Base-by-base conservation (phyloP, 2,329 filamentous ascomycete species). In the Coleophoma cylindrospora region DNA sequence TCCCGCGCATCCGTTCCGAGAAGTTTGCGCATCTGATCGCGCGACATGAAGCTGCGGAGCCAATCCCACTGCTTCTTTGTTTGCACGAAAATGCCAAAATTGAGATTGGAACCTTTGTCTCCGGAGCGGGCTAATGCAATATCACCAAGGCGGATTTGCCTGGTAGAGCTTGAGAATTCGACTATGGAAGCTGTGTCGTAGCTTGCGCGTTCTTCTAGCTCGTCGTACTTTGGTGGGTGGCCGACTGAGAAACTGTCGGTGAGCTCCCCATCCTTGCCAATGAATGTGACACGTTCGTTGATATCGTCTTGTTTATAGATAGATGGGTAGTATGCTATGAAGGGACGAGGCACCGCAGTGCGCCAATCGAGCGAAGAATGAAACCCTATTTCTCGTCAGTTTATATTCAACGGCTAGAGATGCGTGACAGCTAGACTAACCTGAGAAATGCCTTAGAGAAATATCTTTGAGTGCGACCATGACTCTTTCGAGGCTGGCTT, bases 51-150 rank as follows among this genome's bases (percentile, higher is more conserved):
- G 17, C 43, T 49, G 14, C 66, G 61, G 11, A 70, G 50, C 68
- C 67, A 70, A 7, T 68, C 61, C 52, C 64, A 74, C 50, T 71
- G 69, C 40, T 70, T 65, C 2, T 56, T 47, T 41, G 62, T 53
- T 1, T 64, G 67, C 3, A 72, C 69, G 52, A 68, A 75, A 52
- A 70, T 63, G 8, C 68, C 68, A 27, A 69, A 63, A 48, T 70
- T 70, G 11, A 58, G 58, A 57, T 68, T 43, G 64, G 67, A 11
- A 50, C 63, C 22, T 66, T 64, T 43, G 65, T 68, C 40, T 43
- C 40, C 40, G 9, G 40, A 43, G 15, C 40, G 40, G 14, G 17
- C 40, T 11, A 21, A 21, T 21, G 22, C 40, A 43, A 43, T 21
- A 14, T 43, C 17, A 2, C 40, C 40, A 1, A 43, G 40, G 8